These are phyloP conservation scores for Kernera saxatilis DNA, from an alignment of 345 rosid genomes.

Conservation along the genomic window DNA sequence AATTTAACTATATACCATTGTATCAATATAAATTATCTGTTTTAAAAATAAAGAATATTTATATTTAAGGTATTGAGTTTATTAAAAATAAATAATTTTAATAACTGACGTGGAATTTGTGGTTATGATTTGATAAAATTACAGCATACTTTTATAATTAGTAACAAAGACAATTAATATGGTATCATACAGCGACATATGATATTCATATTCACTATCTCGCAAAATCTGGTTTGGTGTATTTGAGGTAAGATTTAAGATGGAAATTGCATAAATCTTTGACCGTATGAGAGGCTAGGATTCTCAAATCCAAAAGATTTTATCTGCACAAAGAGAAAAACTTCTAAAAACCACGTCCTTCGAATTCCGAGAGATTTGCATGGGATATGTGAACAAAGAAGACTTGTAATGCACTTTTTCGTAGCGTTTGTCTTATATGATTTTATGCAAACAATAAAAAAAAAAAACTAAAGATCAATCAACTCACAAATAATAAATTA, in stretches of 20 bases:
- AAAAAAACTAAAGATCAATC: not conserved
- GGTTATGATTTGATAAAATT: not conserved
- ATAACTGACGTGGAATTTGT: not conserved
- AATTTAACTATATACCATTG: no score
- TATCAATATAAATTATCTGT: no score
- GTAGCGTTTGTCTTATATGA: slow-evolving; percentile 10
- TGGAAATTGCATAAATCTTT: slow-evolving; percentile 25
- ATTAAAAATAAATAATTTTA: not conserved
- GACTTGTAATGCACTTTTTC: slow-evolving; percentile 21
- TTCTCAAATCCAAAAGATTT: slow-evolving; percentile 32
- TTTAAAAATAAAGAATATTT: not conserved
- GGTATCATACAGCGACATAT: not conserved
- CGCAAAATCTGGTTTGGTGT: slow-evolving; percentile 19
- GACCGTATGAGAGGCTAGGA: slow-evolving; percentile 20
- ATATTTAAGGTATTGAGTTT: not conserved
- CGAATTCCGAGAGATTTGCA: slow-evolving; percentile 28
- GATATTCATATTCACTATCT: slow-evolving; percentile 16
- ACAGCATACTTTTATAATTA: no score
- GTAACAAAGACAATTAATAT: not conserved
- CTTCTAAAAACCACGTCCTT: not conserved
- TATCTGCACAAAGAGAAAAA: slow-evolving; percentile 7
- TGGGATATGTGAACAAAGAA: slow-evolving; percentile 10
- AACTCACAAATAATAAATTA: not conserved
- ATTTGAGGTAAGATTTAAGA: slow-evolving; percentile 22
- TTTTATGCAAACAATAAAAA: not conserved